Evolutionary conservation across 768 basidiomycete species (phyloP).

Genomic region (Dacryopinax primogenitus): DNA sequence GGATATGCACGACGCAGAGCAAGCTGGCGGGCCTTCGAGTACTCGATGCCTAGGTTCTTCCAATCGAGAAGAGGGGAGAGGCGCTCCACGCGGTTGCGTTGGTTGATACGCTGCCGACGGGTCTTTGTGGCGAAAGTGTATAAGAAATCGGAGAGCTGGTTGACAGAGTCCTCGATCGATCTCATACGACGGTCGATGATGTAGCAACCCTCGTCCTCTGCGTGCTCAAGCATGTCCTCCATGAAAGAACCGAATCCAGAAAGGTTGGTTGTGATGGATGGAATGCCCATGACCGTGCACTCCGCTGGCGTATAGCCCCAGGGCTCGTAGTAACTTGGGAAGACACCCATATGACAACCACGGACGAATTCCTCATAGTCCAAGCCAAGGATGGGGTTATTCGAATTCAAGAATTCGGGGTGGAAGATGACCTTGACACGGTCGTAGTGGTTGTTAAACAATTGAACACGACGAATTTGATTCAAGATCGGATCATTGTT

Average conservation of each 20-base stretch:
- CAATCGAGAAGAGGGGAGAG: conserved; percentile 88
- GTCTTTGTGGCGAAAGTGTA: conserved; percentile 67
- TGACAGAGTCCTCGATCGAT: conserved; percentile 83
- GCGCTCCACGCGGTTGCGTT: conserved; percentile 93
- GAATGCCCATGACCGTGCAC: conserved; percentile 99
- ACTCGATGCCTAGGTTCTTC: conserved; percentile 97
- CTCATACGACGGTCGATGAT: conserved; percentile 87
- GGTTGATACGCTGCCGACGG: conserved; percentile 94
- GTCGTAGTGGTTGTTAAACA: conserved; percentile 80
- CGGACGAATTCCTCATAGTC: conserved; percentile 99
- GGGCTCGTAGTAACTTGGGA: conserved; percentile 94
- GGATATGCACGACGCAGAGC: conserved; percentile 90
- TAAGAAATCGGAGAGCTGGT: conserved; percentile 59
- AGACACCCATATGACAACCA: conserved; percentile 95
- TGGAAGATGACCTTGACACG: conserved; percentile 98
- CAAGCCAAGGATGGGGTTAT: conserved; percentile 91
- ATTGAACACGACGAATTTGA: conserved; percentile 83
- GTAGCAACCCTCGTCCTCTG: conserved; percentile 90
- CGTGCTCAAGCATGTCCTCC: conserved; percentile 92
- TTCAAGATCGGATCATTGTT: conserved; percentile 82
- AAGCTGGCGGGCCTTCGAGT: conserved; percentile 86
- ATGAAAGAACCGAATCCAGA: conserved; percentile 98
- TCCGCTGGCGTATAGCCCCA: conserved; percentile 97
- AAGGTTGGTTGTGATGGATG: conserved; percentile 91
- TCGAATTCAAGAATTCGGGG: conserved; percentile 94